Evolutionary conservation across 768 basidiomycete species (phyloP).

Genomic region (Cytidiella melzeri): DNA sequence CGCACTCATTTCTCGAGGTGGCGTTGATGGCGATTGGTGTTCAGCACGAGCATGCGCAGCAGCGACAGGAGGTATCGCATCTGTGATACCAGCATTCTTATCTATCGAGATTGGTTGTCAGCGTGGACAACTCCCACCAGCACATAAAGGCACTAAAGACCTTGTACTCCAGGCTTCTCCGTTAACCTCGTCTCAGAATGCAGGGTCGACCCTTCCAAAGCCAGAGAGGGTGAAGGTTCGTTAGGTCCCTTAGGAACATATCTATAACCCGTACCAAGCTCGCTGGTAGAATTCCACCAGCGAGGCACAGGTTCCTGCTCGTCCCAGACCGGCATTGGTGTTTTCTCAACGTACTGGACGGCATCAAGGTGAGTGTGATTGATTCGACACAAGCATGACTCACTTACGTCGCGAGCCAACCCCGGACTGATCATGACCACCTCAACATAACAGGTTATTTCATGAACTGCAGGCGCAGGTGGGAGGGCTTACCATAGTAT

Average conservation of each 20-base stretch:
- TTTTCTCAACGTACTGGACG: constrained; percentile 22
- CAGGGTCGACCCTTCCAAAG: neutral
- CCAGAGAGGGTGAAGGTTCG: neutral
- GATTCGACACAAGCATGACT: too few species aligned
- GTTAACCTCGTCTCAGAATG: neutral
- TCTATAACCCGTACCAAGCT: constrained; percentile 16
- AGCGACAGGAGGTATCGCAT: constrained; percentile 18
- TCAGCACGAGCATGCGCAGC: constrained; percentile 12
- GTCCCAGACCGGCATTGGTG: constrained; percentile 13
- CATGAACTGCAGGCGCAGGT: too few species aligned
- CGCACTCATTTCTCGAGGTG: neutral
- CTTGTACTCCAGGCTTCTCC: constrained; percentile 3
- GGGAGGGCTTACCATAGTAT: constrained; percentile 51
- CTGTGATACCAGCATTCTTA: constrained; percentile 14
- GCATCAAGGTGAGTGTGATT: too few species aligned
- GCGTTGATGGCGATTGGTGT: neutral
- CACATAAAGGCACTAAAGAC: neutral
- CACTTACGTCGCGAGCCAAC: constrained; percentile 56
- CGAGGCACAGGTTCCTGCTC: constrained; percentile 13
- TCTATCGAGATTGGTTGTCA: constrained; percentile 4
- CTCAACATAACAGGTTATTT: too few species aligned
- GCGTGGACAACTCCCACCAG: neutral
- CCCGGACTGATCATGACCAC: constrained; percentile 65
- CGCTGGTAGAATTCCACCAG: constrained; percentile 21
- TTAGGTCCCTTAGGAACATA: neutral